Evolutionary conservation across 768 basidiomycete species (phyloP), one percentile per base, ranked within the genome.

Genomic region (Suillus paluster): DNA sequence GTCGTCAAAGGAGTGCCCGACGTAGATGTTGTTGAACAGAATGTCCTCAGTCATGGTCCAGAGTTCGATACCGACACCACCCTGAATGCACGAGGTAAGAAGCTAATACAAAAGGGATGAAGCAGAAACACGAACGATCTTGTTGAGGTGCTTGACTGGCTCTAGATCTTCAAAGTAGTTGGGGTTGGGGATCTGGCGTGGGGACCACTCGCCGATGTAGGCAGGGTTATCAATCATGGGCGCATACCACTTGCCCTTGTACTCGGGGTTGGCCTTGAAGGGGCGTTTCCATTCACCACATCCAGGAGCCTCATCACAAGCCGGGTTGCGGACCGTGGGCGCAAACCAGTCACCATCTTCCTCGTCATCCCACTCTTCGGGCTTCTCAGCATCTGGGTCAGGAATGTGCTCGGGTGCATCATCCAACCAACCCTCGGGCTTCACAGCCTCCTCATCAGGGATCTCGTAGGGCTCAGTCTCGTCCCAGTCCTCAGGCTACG

Each of bases 21-120:
- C 77, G 80, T 95, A 99, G 72, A 99, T 87, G 81, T 94, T 95
- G 78, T 93, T 88, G 75, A 95, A 96, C 68, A 95, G 83, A 68
- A 95, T 95, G 72, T 93, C 90, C 77, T 92, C 92, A 46, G 96
- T 97, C 97, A 99, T 99, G 50, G 97, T 97, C 97, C 97, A 99
- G 69, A 99, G 88, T 78, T 99, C 97, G 67, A 99, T 96, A 71
- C 96, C 96, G 64, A 97, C 86, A 79, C 95, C 95, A 67, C 94
- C 92, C 90, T 92, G 62, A 17, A 59, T 23, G 53, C 1, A n/a
- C 62, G 54, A 59, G 11, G 14, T 15, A 21, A 36, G 15, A 44
- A 4, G 4, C 72, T 1, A 67, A 53, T n/a, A 61, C 41, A 38
- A 25, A 3, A 9, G 14, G 21, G 17, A 38, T 12, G 15, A 12